Conservation (phyloP, 176 grass and related monocot genomes). For the Bromus sterilis region DNA sequence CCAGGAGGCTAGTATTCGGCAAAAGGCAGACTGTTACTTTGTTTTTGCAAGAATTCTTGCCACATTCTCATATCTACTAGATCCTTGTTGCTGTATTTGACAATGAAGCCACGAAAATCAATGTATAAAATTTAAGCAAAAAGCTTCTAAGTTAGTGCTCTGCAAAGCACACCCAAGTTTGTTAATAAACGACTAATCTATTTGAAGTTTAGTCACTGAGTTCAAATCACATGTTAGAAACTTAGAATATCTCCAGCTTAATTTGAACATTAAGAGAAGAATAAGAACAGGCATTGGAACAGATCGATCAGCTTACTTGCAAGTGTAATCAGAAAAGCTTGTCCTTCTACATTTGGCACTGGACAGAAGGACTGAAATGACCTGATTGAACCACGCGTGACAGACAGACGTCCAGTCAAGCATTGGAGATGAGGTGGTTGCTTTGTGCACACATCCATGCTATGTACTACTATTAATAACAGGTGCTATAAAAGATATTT, state of each 20-base stretch:
- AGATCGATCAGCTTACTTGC: slow-evolving; percentile 19
- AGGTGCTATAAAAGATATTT: background rate
- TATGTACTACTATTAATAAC: slow-evolving; percentile 2
- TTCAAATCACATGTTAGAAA: background rate
- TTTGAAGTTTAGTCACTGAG: background rate
- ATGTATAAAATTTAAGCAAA: background rate
- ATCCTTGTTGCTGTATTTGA: background rate
- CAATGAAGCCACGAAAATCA: background rate
- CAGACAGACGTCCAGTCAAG: slow-evolving; percentile 43
- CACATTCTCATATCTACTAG: background rate
- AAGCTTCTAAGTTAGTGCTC: too few relatives aligned
- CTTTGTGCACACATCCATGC: slow-evolving; percentile 10
- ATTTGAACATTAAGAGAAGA: background rate
- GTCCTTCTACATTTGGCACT: slow-evolving; percentile 27
- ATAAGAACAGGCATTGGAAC: background rate
- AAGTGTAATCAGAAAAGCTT: slow-evolving; percentile 31
- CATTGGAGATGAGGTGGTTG: slow-evolving; percentile 17
- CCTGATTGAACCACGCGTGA: slow-evolving; percentile 36
- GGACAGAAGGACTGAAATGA: slow-evolving; percentile 39
- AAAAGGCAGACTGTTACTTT: slow-evolving; percentile 9
- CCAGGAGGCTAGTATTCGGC: slow-evolving; percentile 12
- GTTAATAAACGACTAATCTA: too few relatives aligned
- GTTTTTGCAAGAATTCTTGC: slow-evolving; percentile 24
- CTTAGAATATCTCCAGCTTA: background rate
- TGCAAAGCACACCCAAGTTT: too few relatives aligned